Evolutionary conservation across 768 basidiomycete genomes (phyloP).

Genomic region (Daedaleopsis nitida): DNA sequence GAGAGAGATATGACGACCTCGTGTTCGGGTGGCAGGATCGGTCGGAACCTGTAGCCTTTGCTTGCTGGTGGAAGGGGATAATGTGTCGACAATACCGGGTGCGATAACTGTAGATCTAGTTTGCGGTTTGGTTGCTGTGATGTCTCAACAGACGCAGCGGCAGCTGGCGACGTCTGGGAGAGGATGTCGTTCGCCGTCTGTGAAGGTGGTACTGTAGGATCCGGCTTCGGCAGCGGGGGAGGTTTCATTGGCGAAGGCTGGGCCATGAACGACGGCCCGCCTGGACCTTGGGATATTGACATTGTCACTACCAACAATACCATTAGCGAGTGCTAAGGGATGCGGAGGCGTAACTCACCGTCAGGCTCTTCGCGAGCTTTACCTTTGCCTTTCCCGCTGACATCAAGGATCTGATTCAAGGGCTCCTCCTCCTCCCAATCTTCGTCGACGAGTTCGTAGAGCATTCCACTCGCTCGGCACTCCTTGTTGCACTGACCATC

Average conservation of each 20-base stretch:
- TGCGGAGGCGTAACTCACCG: not conserved
- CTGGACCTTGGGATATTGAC: constrained; percentile 5
- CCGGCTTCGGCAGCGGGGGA: constrained; percentile 33
- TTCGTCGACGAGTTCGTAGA: constrained; percentile 78
- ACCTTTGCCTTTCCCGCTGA: constrained; percentile 33
- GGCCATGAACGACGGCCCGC: constrained; percentile 30
- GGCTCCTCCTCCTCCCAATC: constrained; percentile 55
- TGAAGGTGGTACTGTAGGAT: constrained; percentile 26
- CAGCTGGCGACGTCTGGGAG: constrained; percentile 9
- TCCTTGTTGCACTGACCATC: constrained; percentile 51
- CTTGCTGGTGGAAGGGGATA: constrained; percentile 65
- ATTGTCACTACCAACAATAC: not conserved
- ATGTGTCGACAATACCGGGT: constrained; percentile 34
- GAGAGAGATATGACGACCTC: constrained; percentile 72
- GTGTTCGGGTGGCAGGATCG: constrained; percentile 59
- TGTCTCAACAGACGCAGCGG: not conserved
- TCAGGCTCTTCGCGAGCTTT: constrained; percentile 17
- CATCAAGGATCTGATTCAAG: constrained; percentile 5
- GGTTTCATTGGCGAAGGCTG: constrained; percentile 37
- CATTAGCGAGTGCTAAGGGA: not conserved
- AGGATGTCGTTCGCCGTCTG: constrained; percentile 20
- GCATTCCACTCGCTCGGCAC: constrained; percentile 68
- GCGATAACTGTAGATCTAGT: constrained; percentile 34
- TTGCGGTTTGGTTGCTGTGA: not conserved
- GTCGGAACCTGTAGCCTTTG: constrained; percentile 66